Percentiles rank a stretch among this genome's conserved stretches.
Conservation (phyloP, 176 grass and related monocot species). For the Oryza officinalis region DNA sequence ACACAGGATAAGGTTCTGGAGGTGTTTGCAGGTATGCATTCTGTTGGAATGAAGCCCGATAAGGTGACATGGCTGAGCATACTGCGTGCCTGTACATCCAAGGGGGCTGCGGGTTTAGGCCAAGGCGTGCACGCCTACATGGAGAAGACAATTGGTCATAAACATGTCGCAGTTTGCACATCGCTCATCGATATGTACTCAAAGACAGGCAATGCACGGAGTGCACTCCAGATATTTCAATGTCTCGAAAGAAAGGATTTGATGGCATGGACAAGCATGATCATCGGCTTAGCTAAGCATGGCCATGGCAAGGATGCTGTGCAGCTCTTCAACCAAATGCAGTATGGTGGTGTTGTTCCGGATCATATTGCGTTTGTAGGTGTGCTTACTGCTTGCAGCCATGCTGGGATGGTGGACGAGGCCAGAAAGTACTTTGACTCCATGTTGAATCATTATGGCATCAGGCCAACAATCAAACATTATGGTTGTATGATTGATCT, state of each 20-base stretch:
- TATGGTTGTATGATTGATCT: constrained; percentile 43
- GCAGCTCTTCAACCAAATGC: constrained; percentile 47
- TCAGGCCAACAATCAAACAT: constrained; percentile 40
- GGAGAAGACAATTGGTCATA: constrained; percentile 42
- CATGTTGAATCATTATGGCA: constrained; percentile 37
- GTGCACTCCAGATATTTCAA: constrained; percentile 31
- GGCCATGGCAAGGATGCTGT: constrained; percentile 37
- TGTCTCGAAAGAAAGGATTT: constrained; percentile 36
- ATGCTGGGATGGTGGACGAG: constrained; percentile 41
- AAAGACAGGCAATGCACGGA: constrained; percentile 34
- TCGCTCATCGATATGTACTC: constrained; percentile 51
- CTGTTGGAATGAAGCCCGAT: constrained; percentile 22
- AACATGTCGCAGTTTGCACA: constrained; percentile 37
- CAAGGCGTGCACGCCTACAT: constrained; percentile 34
- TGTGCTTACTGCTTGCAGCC: constrained; percentile 46
- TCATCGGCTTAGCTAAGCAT: constrained; percentile 42
- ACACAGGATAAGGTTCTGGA: constrained; percentile 21
- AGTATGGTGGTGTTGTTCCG: constrained; percentile 15
- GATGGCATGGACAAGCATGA: constrained; percentile 49
- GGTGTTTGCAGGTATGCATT: constrained; percentile 33
- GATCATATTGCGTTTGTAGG: constrained; percentile 49
- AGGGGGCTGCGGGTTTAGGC: constrained; percentile 26
- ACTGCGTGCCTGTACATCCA: constrained; percentile 24
- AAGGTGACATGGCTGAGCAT: constrained; percentile 48
- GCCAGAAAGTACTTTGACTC: constrained; percentile 33